Conservation (phyloP, 305 asterid species). For the Plantago rigida region DNA sequence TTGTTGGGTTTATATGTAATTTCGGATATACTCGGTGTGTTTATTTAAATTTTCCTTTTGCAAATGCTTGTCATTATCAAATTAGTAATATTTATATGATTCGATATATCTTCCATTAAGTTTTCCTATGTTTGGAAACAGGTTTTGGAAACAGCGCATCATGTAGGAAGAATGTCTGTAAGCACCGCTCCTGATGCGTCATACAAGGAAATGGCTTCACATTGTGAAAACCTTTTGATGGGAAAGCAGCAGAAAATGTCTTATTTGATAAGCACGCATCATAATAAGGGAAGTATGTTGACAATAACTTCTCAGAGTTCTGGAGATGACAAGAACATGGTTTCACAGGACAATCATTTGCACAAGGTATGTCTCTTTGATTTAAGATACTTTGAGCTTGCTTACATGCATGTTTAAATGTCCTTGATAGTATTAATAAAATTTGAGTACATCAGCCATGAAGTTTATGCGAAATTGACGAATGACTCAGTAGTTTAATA, state of each 20-base stretch:
- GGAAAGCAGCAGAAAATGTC: constrained; percentile 91
- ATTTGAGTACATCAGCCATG: not conserved
- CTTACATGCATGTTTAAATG: not conserved
- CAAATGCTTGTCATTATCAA: too few relatives aligned
- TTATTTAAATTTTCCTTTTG: too few relatives aligned
- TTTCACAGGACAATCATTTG: constrained; percentile 26
- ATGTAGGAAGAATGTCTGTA: constrained; percentile 71
- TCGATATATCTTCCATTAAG: too few relatives aligned
- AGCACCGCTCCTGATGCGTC: constrained; percentile 64
- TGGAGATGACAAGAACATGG: constrained; percentile 29
- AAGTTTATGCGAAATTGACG: not conserved
- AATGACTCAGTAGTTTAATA: too few relatives aligned
- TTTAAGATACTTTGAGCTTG: not conserved
- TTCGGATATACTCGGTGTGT: too few relatives aligned
- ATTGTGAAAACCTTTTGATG: constrained; percentile 62
- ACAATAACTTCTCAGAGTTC: constrained; percentile 42
- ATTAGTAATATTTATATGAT: not conserved
- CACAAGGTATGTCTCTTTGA: constrained; percentile 32
- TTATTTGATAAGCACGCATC: constrained; percentile 44
- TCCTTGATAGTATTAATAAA: not conserved
- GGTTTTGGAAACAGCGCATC: constrained; percentile 79
- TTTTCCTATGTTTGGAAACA: constrained; percentile 11
- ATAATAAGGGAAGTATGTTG: constrained; percentile 36
- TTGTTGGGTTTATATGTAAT: too few relatives aligned
- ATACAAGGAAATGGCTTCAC: constrained; percentile 75